Evolutionary conservation across 2,329 filamentous ascomycete genomes (phyloP), one percentile per base, ranked within the genome.

Genomic region (Hymenoscyphus albidus): DNA sequence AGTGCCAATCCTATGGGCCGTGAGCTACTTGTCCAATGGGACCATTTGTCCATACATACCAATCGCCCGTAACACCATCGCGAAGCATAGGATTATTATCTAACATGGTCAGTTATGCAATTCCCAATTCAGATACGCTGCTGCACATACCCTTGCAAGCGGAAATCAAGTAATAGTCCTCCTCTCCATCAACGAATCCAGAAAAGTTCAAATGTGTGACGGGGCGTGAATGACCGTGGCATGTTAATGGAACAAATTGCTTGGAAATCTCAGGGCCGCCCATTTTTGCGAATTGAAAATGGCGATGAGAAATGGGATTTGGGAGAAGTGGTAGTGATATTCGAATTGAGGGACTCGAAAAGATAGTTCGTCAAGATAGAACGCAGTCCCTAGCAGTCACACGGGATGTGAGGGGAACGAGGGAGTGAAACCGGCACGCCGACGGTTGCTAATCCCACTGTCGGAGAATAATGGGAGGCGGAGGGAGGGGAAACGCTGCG

Each of bases 21-120:
- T 72, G 69, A 73, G 65, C 61, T 71, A 58, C 12, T 31, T 38
- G 35, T 31, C 38, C 32, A 27, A 62, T 22, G 51, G 14, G 12
- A 58, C 40, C 32, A 57, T 31, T 42, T 40, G 65, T 59, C 18
- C 58, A 16, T 58, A 70, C 82, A 66, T 81, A 91, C 91, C 93
- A 97, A 78, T 97, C 93, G 65, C 95, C 95, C 58, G 94, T 99
- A 67, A 96, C 85, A 68, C 95, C 95, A 80, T 98, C 92, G 70
- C 95, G 91, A 72, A 99, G 89, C 93, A 98, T 98, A 60, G 95
- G 95, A 77, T 98, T 98, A 75, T 94, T 94, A 82, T 99, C 95
- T 93, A 77, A 63, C 65, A 22, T 72, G 32, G 63, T 72, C 51
- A 69, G 70, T 58, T 51, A 32, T 60, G 42, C 2, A 9, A 27